Conservation (phyloP, 148 eudicot genomes). For the Diospyros lotus region DNA sequence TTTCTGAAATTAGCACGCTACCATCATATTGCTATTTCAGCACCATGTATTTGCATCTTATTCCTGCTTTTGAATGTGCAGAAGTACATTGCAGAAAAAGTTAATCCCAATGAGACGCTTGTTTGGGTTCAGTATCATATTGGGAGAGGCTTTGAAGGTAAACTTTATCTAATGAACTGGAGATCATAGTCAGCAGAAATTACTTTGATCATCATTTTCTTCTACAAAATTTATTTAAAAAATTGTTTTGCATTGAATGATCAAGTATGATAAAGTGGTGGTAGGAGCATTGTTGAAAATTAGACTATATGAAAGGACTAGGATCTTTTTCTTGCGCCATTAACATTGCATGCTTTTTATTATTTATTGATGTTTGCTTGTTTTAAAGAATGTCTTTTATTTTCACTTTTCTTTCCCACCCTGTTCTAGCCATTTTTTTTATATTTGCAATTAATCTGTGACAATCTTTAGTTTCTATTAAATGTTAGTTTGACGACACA, state of each 20-base stretch:
- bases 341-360: neutral
- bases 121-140: conserved; percentile 55
- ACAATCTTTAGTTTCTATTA: neutral
- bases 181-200: neutral
- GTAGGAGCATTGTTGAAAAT: neutral
- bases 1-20: neutral
- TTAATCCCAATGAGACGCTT: conserved; percentile 49
- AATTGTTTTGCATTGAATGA: neutral
- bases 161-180: neutral
- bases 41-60: neutral
- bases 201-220: neutral
- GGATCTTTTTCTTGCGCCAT: neutral
- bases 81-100: conserved; percentile 60
- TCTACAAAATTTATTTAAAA: neutral
- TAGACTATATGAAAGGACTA: no score
- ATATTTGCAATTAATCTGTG: neutral
- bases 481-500: neutral
- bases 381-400: neutral
- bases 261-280: neutral
- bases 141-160: conserved; percentile 68
- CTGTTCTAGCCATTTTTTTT: neutral
- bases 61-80: conserved; percentile 19
- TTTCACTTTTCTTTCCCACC: neutral
- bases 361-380: neutral
- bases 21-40: neutral